Percentiles rank a stretch among this genome's conserved stretches.
Conservation (phyloP, 495 filamentous ascomycete species). For the Trichoderma asperelloides region DNA sequence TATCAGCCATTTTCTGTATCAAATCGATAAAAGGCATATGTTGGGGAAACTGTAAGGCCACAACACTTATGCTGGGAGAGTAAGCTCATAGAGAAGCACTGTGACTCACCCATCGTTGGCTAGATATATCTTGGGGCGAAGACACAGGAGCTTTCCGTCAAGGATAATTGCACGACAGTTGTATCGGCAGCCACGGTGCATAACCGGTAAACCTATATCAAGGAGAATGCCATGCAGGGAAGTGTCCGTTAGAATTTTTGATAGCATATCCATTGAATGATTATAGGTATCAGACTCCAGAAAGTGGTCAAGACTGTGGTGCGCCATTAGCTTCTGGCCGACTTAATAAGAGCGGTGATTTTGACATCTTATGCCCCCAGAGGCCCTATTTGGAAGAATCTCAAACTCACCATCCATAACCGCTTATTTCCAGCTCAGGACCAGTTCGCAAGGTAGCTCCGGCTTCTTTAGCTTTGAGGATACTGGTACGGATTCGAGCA, state of each 20-base stretch:
- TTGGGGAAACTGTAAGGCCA: not conserved
- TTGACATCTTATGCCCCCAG: not conserved
- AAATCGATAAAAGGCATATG: not conserved
- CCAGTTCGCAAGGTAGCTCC: constrained; percentile 56
- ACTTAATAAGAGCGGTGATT: too few relatives aligned
- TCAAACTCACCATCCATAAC: constrained; percentile 29
- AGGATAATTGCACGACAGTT: constrained; percentile 66
- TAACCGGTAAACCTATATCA: constrained; percentile 64
- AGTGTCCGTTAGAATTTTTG: constrained; percentile 41
- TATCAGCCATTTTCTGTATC: not conserved
- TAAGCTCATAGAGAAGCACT: not conserved
- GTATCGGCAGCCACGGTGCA: constrained; percentile 59
- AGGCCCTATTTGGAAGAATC: not conserved
- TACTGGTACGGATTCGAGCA: constrained; percentile 56
- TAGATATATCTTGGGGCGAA: constrained; percentile 74
- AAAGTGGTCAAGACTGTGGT: constrained; percentile 40
- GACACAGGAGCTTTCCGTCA: constrained; percentile 60
- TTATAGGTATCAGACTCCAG: constrained; percentile 32
- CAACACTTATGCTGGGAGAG: not conserved
- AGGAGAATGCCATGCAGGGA: constrained; percentile 68
- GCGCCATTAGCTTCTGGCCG: constrained; percentile 32
- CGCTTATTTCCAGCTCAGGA: constrained; percentile 33
- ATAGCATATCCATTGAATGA: constrained; percentile 32
- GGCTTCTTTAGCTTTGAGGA: constrained; percentile 51
- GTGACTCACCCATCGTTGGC: not conserved